Base-by-base conservation (phyloP, 1,139 yeast genomes). In the Geotrichum aggregatum region DNA sequence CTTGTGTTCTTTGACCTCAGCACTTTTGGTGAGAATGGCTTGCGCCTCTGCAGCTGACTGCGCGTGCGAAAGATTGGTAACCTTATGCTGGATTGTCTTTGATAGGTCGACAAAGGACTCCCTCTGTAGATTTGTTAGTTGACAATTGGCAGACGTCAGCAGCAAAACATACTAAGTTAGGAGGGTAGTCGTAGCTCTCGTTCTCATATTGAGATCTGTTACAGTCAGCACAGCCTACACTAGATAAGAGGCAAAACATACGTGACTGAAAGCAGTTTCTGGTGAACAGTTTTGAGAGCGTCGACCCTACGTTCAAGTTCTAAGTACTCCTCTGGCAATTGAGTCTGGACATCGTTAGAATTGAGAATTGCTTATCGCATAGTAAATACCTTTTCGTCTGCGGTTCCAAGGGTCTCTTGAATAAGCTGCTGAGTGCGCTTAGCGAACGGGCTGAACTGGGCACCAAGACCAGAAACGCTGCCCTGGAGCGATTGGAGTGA, bases 141-240 rank as follows among this genome's bases (percentile, higher is more conserved):
- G 33, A 16, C 10, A 5, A 3, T 21, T 26, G 16, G 10, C 3
- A 5, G 5, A 40, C 21, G 21, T 11, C 8, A 24, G 28, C 7
- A 8, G 5, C 8, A 24, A 24, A 10, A 40, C 44, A 14, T 40
- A 40, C 44, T 54, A 80, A 68, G 64, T 85, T 84, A 52, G 82
- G 79, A n/a, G 96, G 96, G 68, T 87, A 87, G 69, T 88, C 96
- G 69, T 88, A 87, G 52, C 84, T 77, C 67, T 87, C 95, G 60
- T 75, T 78, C 63, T 84, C 92, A 68, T 85, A 87, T 54, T 85
- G 84, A 44, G 74, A 60, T 39, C 66, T 63, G 34, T 41, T 39
- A 33, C 38, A 39, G 18, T 28, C n/a, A 34, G 18, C 18, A 34
- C 18, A 11, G 46, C 16, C 5, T 5, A 26, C 19, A 5, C 22